These are phyloP conservation scores for Tetrapyrgos nigripes DNA, from an alignment of 1,284 basidiomycete species.

Conservation along the genomic window DNA sequence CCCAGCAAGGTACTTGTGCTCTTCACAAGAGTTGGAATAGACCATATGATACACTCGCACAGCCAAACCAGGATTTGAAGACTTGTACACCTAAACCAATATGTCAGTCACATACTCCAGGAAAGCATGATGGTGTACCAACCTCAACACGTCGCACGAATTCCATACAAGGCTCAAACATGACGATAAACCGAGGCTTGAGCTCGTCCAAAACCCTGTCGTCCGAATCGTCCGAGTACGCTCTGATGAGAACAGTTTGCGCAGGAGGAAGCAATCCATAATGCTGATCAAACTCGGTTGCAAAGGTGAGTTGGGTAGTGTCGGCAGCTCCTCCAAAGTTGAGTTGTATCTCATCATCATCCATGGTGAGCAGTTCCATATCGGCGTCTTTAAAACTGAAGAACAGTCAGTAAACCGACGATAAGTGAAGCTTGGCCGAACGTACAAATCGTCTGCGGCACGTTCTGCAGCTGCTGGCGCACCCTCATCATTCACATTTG, in stretches of 20 bases:
- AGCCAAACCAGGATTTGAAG: slow-evolving; percentile 78
- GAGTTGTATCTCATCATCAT: slow-evolving; percentile 29
- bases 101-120: background rate
- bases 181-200: slow-evolving; percentile 89
- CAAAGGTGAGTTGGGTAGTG: slow-evolving; percentile 41
- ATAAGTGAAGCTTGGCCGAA: background rate
- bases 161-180: slow-evolving; percentile 95
- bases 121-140: slow-evolving; percentile 21
- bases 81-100: slow-evolving; percentile 80
- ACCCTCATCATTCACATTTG: background rate
- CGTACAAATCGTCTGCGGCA: slow-evolving; percentile 12
- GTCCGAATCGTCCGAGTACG: slow-evolving; percentile 93
- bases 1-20: slow-evolving; percentile 92
- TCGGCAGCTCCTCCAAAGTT: slow-evolving; percentile 28
- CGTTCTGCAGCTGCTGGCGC: background rate
- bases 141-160: slow-evolving; percentile 95
- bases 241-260: slow-evolving; percentile 85
- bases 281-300: slow-evolving; percentile 72
- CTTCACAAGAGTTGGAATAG: slow-evolving; percentile 93
- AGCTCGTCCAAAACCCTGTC: slow-evolving; percentile 90
- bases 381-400: slow-evolving; percentile 6
- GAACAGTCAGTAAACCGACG: background rate
- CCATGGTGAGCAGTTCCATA: slow-evolving; percentile 11
- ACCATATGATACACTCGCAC: slow-evolving; percentile 97
- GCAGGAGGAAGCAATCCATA: slow-evolving; percentile 86